phyloP scores from a whole-genome alignment of 306 rosid genomes.

The Lupinus albus region DNA sequence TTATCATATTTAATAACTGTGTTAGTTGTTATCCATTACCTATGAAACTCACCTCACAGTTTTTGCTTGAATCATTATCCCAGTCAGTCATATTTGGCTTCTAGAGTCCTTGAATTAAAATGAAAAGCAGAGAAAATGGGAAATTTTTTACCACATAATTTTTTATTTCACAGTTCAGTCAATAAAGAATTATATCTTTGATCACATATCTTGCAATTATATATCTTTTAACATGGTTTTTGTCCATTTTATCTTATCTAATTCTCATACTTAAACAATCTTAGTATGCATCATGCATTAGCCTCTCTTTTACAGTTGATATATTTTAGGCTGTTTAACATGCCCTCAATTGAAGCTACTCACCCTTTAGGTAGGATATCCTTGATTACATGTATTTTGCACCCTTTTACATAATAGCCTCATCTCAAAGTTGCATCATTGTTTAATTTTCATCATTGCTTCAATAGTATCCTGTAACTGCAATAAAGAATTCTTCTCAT shows the following conservation, averaged over 20 bases:
- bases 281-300: background rate
- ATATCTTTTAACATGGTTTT: background rate
- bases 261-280: slow-evolving; percentile 4
- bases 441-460: background rate
- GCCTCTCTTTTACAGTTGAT: slow-evolving; percentile 8
- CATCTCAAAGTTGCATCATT: background rate
- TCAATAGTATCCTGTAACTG: background rate
- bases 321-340: background rate
- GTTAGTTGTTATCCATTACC: slow-evolving; percentile 10
- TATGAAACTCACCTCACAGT: slow-evolving; percentile 5
- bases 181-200: slow-evolving; percentile 3
- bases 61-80: slow-evolving; percentile 4
- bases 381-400: slow-evolving; percentile 7
- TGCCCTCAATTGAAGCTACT: slow-evolving; percentile 11
- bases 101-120: slow-evolving; percentile 17
- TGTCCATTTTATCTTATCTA: background rate
- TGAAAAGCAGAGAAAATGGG: background rate
- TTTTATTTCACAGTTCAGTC: slow-evolving; percentile 24
- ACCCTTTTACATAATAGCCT: background rate
- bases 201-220: background rate
- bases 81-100: slow-evolving; percentile 24
- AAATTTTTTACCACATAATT: slow-evolving; percentile 18
- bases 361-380: background rate
- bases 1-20: background rate
- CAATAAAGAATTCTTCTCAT: background rate